phyloP scores from a whole-genome alignment of 192 early-diverging fungal species.

The Helicostylum pulchrum region DNA sequence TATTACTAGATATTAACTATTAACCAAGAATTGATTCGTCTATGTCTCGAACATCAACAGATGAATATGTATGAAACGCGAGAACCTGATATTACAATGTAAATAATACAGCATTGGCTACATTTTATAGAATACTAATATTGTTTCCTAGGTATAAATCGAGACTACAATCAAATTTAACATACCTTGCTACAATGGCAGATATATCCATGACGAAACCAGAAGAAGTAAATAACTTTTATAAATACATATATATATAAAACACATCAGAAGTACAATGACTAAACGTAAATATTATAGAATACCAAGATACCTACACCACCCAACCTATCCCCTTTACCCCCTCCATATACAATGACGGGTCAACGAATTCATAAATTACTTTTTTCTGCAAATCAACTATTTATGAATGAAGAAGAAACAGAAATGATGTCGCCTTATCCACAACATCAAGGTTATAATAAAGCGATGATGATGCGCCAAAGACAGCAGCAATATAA shows the following conservation, averaged over 20 bases:
- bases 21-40: conserved; percentile 36
- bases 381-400: conserved; percentile 18
- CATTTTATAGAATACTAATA: too few species aligned
- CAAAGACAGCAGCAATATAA: too few species aligned
- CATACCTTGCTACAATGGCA: conserved; percentile 37
- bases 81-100: conserved; percentile 26
- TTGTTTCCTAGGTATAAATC: conserved; percentile 23
- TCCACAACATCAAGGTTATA: too few species aligned
- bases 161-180: conserved; percentile 36
- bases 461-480: too few species aligned
- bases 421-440: too few species aligned
- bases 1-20: conserved; percentile 22
- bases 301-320: conserved; percentile 26
- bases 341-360: conserved; percentile 18
- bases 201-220: conserved; percentile 31
- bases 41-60: conserved; percentile 21
- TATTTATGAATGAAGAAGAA: conserved; percentile 7
- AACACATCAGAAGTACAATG: not conserved
- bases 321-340: conserved; percentile 28
- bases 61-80: not conserved
- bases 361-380: conserved; percentile 16
- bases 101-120: not conserved
- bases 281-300: not conserved
- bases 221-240: conserved; percentile 14
- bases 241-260: too few species aligned